Evolutionary conservation across 805 yeast species (phyloP), one percentile per base, ranked within the genome.

Genomic region (Yamadazyma phyllophila): DNA sequence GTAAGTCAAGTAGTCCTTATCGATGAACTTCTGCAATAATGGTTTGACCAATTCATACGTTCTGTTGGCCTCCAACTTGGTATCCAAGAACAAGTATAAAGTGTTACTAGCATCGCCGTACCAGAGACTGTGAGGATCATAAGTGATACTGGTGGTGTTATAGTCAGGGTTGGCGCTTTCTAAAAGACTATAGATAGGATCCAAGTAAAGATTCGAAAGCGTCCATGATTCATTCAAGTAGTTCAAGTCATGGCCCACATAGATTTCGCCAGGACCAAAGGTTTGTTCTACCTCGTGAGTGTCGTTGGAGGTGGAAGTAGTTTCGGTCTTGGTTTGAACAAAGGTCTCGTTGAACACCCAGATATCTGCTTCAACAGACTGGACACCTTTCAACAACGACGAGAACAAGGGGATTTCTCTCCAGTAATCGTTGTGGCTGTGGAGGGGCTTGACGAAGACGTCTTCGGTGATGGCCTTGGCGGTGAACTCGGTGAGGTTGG

Each of bases 391-490:
- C n/a, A 67, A 60, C 29, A 79, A 57, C 0, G 88, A 88, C 47
- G 81, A 82, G 43, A 77, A 70, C 2, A 83, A 65, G 1, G 89
- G 89, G 4, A 66, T 57, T 4, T 58, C 51, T 55, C 88, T 64
- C 84, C 85, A 80, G 60, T 83, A 84, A 58, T 83, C 89, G 56
- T 83, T 83, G 56, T 83, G 89, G 0, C 86, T 80, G 58, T 83
- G 89, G 15, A 82, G 66, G 6, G 68, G 67, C 47, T 70, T 73
- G 41, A 67, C 64, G 32, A 67, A 57, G 2, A 73, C 71, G 32
- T 71, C 72, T 42, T 67, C 51, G 12, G 67, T 69, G 26, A 65
- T 50, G 14, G 56, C 50, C 48, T 69, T 66, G 17, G 53, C 48
- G 1, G 61, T 47, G 12, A 46, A 31, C 11, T 12, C 35, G 16